A percentile compares a stretch with the other conserved stretches of the same genome.
These are phyloP conservation scores for Candida endomychidarum DNA, from an alignment of 805 yeast species.

Conservation along the genomic window DNA sequence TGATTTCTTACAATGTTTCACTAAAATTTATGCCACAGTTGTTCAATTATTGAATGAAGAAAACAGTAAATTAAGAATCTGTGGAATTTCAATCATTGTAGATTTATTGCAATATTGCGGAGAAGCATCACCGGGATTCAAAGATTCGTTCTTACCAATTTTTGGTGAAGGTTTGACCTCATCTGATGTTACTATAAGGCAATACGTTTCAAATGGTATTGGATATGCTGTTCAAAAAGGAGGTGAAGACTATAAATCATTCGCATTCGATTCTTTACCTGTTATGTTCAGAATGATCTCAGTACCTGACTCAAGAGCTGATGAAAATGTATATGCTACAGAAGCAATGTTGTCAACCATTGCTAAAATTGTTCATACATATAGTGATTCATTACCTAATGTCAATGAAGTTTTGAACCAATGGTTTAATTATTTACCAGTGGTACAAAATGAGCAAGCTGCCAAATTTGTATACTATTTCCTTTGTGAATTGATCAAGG, in stretches of 20 bases:
- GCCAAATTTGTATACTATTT: conserved; percentile 83
- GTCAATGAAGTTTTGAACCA: conserved; percentile 60
- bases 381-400: conserved; percentile 59
- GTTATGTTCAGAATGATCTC: conserved; percentile 70
- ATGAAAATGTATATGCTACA: conserved; percentile 81
- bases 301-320: conserved; percentile 81
- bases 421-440: conserved; percentile 84
- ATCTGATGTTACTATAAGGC: conserved; percentile 73
- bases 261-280: conserved; percentile 68
- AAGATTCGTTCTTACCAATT: conserved; percentile 61
- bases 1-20: conserved; percentile 64
- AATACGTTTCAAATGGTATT: conserved; percentile 79
- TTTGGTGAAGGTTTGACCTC: conserved; percentile 67
- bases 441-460: conserved; percentile 80
- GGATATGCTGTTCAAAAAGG: conserved; percentile 88
- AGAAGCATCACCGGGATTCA: conserved; percentile 59
- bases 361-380: conserved; percentile 74
- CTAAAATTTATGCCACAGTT: conserved; percentile 60
- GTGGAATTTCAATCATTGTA: conserved; percentile 77
- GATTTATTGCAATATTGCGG: conserved; percentile 84
- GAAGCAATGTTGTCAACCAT: conserved; percentile 82
- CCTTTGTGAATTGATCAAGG: conserved; percentile 67
- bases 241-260: conserved; percentile 56
- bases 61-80: conserved; percentile 65
- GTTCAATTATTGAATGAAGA: conserved; percentile 63